Percentiles rank a stretch among this genome's conserved stretches.
Evolutionary conservation across 805 yeast genomes (phyloP).

Genomic region (Ogataea methylovora): DNA sequence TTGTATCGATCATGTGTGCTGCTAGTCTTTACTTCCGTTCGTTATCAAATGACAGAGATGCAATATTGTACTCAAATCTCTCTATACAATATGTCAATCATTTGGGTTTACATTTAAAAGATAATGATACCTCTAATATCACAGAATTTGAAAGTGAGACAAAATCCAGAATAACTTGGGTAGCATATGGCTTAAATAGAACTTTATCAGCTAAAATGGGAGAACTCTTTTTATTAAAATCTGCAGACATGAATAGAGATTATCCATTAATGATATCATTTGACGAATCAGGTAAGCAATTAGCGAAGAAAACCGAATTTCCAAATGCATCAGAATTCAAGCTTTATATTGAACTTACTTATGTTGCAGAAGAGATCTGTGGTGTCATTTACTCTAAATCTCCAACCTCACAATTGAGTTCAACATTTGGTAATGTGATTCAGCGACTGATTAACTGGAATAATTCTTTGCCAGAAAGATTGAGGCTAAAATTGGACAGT

Average conservation of each 20-base stretch:
- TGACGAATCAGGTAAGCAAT: constrained; percentile 4
- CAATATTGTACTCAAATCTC: constrained; percentile 17
- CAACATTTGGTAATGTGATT: constrained; percentile 11
- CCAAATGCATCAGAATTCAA: constrained; percentile 8
- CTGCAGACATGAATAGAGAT: constrained; percentile 10
- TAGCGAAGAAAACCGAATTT: not conserved
- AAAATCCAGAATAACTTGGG: constrained; percentile 19
- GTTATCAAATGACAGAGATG: constrained; percentile 15
- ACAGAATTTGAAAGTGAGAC: constrained; percentile 10
- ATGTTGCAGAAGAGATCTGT: constrained; percentile 16
- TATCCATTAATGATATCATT: constrained; percentile 11
- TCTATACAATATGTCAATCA: constrained; percentile 19
- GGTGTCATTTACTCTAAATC: constrained; percentile 12
- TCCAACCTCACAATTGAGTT: constrained; percentile 7
- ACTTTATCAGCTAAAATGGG: constrained; percentile 21
- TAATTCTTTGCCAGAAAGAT: constrained; percentile 11
- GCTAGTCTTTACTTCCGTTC: constrained; percentile 18
- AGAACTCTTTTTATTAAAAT: constrained; percentile 10
- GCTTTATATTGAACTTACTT: constrained; percentile 13
- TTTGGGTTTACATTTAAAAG: constrained; percentile 10
- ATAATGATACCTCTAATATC: not conserved
- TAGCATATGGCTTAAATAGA: constrained; percentile 17
- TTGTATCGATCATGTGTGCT: constrained; percentile 14
- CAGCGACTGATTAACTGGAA: constrained; percentile 18
- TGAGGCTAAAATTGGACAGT: constrained; percentile 6